Percentiles rank a stretch among this genome's conserved stretches.
Conservation (phyloP, 2,329 filamentous ascomycete species). For the Claviceps spartinae region DNA sequence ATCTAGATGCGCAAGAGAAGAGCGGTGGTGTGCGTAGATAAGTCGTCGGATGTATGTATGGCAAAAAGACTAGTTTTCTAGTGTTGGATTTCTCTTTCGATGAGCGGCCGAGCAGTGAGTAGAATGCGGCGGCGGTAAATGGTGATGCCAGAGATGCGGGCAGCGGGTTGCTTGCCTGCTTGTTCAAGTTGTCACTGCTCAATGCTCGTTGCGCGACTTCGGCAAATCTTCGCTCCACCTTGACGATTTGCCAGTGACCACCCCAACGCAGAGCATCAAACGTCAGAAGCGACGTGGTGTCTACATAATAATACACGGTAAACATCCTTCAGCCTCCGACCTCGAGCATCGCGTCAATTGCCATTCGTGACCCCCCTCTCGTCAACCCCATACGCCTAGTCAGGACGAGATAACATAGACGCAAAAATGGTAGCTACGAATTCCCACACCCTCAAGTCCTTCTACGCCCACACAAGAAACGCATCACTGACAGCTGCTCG, state of each 20-base stretch:
- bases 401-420: too few species aligned
- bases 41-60: too few species aligned
- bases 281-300: background rate
- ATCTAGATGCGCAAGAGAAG: background rate
- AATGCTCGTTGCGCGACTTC: slow-evolving; percentile 1
- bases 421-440: too few species aligned
- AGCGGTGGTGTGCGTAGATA: background rate
- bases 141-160: background rate
- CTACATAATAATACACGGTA: background rate
- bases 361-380: background rate
- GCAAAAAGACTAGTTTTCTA: too few species aligned
- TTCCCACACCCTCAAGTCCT: background rate
- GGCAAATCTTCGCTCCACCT: slow-evolving; percentile 25
- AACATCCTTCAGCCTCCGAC: background rate
- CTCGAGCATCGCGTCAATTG: background rate
- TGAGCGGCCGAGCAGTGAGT: too few species aligned
- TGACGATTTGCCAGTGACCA: background rate
- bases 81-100: too few species aligned
- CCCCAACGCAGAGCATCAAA: background rate
- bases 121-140: background rate
- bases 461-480: background rate
- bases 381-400: background rate
- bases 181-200: background rate
- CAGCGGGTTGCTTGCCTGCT: background rate
- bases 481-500: slow-evolving; percentile 1